A percentile compares a stretch with the other conserved stretches of the same genome.
These are phyloP conservation scores for Trichophyton rubrum DNA, from an alignment of 2,329 filamentous ascomycete species.

Conservation along the genomic window DNA sequence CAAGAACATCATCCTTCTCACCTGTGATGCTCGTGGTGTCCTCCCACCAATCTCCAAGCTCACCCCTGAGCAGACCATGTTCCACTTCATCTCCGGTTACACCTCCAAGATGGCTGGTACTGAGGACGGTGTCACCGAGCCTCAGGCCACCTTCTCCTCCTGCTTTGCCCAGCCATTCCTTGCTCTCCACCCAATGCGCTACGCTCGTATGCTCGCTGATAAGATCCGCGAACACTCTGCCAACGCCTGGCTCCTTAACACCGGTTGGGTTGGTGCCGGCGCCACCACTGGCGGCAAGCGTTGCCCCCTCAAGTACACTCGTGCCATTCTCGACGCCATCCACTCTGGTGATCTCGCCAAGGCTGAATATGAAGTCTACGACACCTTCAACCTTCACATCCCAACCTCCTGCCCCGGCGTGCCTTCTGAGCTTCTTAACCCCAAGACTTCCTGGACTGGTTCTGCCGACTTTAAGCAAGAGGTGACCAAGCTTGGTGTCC, in stretches of 20 bases:
- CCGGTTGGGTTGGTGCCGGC: conserved; percentile 89
- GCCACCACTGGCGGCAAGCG: conserved; percentile 86
- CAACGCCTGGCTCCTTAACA: conserved; percentile 98
- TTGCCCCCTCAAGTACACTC: conserved; percentile 96
- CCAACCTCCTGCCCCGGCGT: conserved; percentile 84
- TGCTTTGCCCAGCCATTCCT: conserved; percentile 99
- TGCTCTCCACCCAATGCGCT: conserved; percentile 96
- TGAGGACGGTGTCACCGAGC: conserved; percentile 91
- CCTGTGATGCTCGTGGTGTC: conserved; percentile 93
- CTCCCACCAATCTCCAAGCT: conserved; percentile 97
- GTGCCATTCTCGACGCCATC: conserved; percentile 94
- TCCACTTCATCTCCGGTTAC: conserved; percentile 99
- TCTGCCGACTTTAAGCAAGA: conserved; percentile 72
- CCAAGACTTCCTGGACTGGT: conserved; percentile 79
- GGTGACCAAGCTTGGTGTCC: conserved; percentile 74
- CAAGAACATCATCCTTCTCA: conserved; percentile 94
- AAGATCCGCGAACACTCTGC: conserved; percentile 93
- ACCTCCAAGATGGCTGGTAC: conserved; percentile 99
- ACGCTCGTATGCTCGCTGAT: conserved; percentile 94
- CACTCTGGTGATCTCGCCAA: conserved; percentile 93
- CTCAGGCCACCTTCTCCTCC: conserved; percentile 95
- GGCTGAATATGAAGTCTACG: conserved; percentile 86
- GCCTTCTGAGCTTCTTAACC: conserved; percentile 86
- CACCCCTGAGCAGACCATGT: conserved; percentile 91
- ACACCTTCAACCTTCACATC: conserved; percentile 92